These are phyloP conservation scores for Sugiyamaella castrensis DNA, from an alignment of 1,139 yeast species.

Conservation along the genomic window DNA sequence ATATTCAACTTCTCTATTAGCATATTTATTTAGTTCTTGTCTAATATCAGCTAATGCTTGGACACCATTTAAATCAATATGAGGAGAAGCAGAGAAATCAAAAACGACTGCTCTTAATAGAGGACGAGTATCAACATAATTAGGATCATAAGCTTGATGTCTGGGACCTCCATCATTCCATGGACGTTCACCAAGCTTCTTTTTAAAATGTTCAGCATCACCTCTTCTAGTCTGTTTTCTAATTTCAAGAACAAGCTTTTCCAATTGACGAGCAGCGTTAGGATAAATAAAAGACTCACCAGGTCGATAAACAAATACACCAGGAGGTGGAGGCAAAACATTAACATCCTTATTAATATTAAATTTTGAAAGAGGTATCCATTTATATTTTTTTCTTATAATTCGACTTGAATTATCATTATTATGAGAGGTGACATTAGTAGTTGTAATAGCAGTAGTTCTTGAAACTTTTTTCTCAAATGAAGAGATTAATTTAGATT, in stretches of 20 bases:
- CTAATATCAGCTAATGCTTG: slow-evolving; percentile 76
- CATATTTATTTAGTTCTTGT: slow-evolving; percentile 67
- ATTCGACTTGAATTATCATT: slow-evolving; percentile 5
- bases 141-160: slow-evolving; percentile 30
- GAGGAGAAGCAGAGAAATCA: slow-evolving; percentile 75
- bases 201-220: slow-evolving; percentile 40
- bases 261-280: slow-evolving; percentile 72
- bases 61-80: slow-evolving; percentile 73
- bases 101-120: slow-evolving; percentile 66
- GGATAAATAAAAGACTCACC: slow-evolving; percentile 79
- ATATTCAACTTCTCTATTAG: slow-evolving; percentile 81
- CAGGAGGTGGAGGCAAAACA: slow-evolving; percentile 82
- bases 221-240: slow-evolving; percentile 63
- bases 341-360: slow-evolving; percentile 56
- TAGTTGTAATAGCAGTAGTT: slow-evolving; percentile 1
- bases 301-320: slow-evolving; percentile 82
- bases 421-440: slow-evolving; percentile 1
- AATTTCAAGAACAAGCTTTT: slow-evolving; percentile 65
- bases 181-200: slow-evolving; percentile 65
- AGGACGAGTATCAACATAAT: slow-evolving; percentile 55
- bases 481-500: not conserved
- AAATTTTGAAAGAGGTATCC: slow-evolving; percentile 72
- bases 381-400: slow-evolving; percentile 33
- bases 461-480: slow-evolving; percentile 3
- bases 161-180: slow-evolving; percentile 89